Evolutionary conservation across 805 yeast species (phyloP).

Genomic region (Cyberlindnera subsufficiens): DNA sequence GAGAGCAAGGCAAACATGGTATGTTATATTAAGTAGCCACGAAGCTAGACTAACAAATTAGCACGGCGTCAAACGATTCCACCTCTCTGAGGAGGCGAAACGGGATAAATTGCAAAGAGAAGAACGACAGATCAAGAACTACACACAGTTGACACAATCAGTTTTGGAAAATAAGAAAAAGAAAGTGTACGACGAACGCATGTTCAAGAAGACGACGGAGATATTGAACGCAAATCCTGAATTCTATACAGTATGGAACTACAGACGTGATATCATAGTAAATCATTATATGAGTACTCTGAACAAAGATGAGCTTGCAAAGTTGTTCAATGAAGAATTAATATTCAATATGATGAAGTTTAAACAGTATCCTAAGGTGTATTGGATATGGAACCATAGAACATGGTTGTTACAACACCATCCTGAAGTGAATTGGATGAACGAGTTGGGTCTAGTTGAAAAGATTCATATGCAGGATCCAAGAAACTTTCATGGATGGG

Average conservation of each 20-base stretch:
- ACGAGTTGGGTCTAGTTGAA: conserved; percentile 64
- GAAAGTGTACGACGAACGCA: conserved; percentile 27
- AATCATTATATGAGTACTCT: conserved; percentile 14
- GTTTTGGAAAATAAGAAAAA: conserved; percentile 34
- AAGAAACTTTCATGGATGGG: conserved; percentile 95
- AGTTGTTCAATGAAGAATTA: conserved; percentile 50
- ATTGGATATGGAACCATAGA: conserved; percentile 96
- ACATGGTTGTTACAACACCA: conserved; percentile 67
- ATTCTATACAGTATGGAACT: conserved; percentile 86
- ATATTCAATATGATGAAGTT: conserved; percentile 52
- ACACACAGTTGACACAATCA: conserved; percentile 38
- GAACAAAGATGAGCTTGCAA: conserved; percentile 18
- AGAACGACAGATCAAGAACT: conserved; percentile 50
- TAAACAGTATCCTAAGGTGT: conserved; percentile 74
- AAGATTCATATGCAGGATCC: conserved; percentile 66
- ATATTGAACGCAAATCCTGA: conserved; percentile 74
- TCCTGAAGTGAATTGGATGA: conserved; percentile 54
- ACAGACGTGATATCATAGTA: conserved; percentile 63
- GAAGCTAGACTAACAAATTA: conserved; percentile 12
- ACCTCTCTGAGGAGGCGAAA: conserved; percentile 49
- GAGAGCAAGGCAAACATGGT: conserved; percentile 1
- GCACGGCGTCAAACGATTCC: conserved; percentile 71
- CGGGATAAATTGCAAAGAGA: conserved; percentile 51
- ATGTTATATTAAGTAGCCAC: background rate
- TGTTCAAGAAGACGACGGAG: conserved; percentile 49